Evolutionary conservation across 2,329 filamentous ascomycete genomes (phyloP).

Genomic region (Chaetomium olivaceum): DNA sequence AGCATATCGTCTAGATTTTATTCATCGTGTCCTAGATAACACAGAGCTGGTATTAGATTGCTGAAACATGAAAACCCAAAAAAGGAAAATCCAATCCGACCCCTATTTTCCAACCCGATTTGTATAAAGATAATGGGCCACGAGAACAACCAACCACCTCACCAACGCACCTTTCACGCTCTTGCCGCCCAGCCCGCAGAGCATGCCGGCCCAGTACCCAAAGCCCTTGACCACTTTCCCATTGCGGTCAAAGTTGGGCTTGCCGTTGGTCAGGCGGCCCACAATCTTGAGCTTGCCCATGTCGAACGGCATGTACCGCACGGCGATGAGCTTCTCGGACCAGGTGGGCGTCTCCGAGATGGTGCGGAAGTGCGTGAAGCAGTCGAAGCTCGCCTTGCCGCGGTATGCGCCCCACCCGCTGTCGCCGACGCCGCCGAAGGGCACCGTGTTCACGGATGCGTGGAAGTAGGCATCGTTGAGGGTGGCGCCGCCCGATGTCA

Average conservation of each 20-base stretch:
- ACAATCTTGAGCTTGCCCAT: slow-evolving; percentile 48
- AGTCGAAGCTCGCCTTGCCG: slow-evolving; percentile 71
- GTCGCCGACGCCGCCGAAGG: slow-evolving; percentile 82
- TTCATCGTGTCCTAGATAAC: slow-evolving; percentile 25
- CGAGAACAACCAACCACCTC: slow-evolving; percentile 52
- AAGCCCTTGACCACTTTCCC: slow-evolving; percentile 54
- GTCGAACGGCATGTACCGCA: slow-evolving; percentile 68
- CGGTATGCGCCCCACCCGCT: slow-evolving; percentile 77
- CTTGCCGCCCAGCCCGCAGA: slow-evolving; percentile 54
- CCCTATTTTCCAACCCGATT: slow-evolving; percentile 13
- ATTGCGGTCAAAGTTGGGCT: slow-evolving; percentile 63
- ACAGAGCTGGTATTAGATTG: slow-evolving; percentile 18
- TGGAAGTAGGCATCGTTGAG: slow-evolving; percentile 57
- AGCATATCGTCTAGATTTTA: slow-evolving; percentile 17
- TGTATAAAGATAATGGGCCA: slow-evolving; percentile 23
- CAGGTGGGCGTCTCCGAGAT: slow-evolving; percentile 65
- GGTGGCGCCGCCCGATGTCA: slow-evolving; percentile 68
- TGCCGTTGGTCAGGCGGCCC: slow-evolving; percentile 44
- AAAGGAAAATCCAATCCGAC: neutral
- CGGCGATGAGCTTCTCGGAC: slow-evolving; percentile 65
- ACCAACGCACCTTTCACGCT: slow-evolving; percentile 52
- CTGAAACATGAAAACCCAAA: slow-evolving; percentile 9
- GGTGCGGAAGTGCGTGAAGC: slow-evolving; percentile 60
- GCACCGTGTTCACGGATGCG: slow-evolving; percentile 64
- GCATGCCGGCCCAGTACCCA: slow-evolving; percentile 55